Evolutionary conservation across 768 basidiomycete species (phyloP).

Genomic region (Termitomyces titanicus): DNA sequence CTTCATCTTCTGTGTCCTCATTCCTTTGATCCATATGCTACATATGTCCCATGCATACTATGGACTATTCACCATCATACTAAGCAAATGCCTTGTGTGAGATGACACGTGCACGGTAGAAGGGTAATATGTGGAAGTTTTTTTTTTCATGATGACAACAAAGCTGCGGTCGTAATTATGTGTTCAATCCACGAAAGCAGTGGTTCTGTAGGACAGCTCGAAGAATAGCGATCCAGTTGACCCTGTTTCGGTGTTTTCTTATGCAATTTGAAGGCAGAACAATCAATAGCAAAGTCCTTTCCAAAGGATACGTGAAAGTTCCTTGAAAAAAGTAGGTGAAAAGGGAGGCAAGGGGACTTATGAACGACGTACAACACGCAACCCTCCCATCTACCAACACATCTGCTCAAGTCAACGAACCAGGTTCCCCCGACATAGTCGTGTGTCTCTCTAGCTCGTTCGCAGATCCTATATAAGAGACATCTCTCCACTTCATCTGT

Average conservation of each 20-base stretch:
- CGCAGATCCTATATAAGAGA: conserved; percentile 65
- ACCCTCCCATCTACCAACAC: conserved; percentile 80
- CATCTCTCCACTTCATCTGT: conserved; percentile 75
- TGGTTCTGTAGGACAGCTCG: conserved; percentile 19
- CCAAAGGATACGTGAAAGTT: conserved; percentile 61
- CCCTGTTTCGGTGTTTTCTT: conserved; percentile 37
- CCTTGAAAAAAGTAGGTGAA: conserved; percentile 28
- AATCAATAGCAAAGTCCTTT: conserved; percentile 47
- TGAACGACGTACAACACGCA: conserved; percentile 60
- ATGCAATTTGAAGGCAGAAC: conserved; percentile 54
- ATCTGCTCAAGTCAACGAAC: conserved; percentile 74
- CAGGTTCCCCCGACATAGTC: conserved; percentile 61
- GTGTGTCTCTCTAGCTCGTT: conserved; percentile 53
- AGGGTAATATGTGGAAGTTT: not conserved
- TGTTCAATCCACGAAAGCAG: conserved; percentile 55
- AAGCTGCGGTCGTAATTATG: conserved; percentile 39
- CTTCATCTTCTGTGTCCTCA: not conserved
- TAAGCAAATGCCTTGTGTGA: no score
- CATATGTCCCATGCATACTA: conserved; percentile 7
- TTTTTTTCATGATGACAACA: conserved; percentile 5
- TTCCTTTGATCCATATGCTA: not conserved
- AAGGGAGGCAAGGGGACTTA: not conserved
- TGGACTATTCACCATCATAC: not conserved
- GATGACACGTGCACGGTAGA: no score
- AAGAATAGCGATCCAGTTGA: conserved; percentile 37